A percentile compares a stretch with the other conserved stretches of the same genome.
These are phyloP conservation scores for Albizia julibrissin DNA, from an alignment of 306 rosid genomes.

Conservation along the genomic window DNA sequence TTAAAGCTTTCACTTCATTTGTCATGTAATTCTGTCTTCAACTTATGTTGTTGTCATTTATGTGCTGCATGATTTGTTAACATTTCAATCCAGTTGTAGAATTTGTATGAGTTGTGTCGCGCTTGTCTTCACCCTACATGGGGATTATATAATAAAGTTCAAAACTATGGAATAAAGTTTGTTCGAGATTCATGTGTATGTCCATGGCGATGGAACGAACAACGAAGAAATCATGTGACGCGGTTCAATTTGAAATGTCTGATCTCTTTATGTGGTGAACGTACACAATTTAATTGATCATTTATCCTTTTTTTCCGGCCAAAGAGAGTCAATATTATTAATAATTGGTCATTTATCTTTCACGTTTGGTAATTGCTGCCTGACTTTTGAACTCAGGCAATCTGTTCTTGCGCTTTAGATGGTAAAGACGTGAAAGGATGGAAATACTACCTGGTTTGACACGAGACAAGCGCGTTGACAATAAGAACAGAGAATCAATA, in stretches of 20 bases:
- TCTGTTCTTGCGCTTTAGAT: background rate
- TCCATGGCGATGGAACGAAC: background rate
- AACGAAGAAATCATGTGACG: background rate
- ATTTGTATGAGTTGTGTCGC: background rate
- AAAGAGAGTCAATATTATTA: too few relatives aligned
- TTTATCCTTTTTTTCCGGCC: too few relatives aligned
- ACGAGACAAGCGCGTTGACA: background rate
- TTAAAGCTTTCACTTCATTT: constrained; percentile 5
- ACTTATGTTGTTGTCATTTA: constrained; percentile 17
- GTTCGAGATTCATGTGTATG: background rate
- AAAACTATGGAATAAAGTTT: background rate
- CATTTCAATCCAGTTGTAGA: background rate
- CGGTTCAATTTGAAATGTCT: background rate
- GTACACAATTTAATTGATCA: background rate
- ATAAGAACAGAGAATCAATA: background rate
- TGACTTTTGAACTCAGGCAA: background rate
- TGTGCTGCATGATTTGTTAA: background rate
- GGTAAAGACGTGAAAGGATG: too few relatives aligned
- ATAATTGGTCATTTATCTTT: background rate
- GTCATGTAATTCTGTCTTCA: background rate
- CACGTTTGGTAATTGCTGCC: background rate
- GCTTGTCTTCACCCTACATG: background rate
- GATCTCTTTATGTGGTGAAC: background rate
- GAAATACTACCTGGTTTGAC: background rate
- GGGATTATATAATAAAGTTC: background rate